Conservation (phyloP, 1,139 yeast species). For the Pichia sp. region DNA sequence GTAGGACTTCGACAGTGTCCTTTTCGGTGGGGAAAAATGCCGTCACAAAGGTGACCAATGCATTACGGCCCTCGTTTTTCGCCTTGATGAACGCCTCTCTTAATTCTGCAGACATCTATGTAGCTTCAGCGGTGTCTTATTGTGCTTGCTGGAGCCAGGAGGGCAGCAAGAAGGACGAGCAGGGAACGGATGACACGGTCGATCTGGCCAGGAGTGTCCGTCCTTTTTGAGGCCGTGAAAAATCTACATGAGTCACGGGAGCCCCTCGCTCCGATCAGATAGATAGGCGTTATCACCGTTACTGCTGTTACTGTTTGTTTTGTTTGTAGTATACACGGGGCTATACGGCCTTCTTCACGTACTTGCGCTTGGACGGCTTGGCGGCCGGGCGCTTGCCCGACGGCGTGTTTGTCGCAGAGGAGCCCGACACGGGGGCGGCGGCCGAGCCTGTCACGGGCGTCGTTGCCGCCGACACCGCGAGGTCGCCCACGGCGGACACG, state of each 20-base stretch:
- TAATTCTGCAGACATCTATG: constrained; percentile 58
- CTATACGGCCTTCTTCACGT: not conserved
- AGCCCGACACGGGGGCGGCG: not conserved
- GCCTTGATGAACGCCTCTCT: constrained; percentile 71
- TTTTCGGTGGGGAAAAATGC: constrained; percentile 90
- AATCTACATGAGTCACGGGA: not conserved
- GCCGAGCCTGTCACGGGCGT: not conserved
- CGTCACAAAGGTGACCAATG: constrained; percentile 86
- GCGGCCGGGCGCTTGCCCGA: not conserved
- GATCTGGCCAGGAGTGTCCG: not conserved
- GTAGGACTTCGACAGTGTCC: constrained; percentile 80
- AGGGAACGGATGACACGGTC: no score
- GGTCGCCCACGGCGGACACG: no score
- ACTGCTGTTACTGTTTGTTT: no score
- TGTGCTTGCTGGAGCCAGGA: no score
- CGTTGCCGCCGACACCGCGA: not conserved
- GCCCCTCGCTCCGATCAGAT: not conserved
- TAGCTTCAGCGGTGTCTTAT: no score
- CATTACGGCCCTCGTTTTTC: constrained; percentile 73
- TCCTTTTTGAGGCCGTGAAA: not conserved
- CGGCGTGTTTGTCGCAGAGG: not conserved
- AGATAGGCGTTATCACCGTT: no score
- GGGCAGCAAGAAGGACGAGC: not conserved
- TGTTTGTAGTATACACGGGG: not conserved
- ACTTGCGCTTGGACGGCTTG: not conserved